Evolutionary conservation across 768 basidiomycete species (phyloP).

Genomic region (Sporobolomyces phaffii): DNA sequence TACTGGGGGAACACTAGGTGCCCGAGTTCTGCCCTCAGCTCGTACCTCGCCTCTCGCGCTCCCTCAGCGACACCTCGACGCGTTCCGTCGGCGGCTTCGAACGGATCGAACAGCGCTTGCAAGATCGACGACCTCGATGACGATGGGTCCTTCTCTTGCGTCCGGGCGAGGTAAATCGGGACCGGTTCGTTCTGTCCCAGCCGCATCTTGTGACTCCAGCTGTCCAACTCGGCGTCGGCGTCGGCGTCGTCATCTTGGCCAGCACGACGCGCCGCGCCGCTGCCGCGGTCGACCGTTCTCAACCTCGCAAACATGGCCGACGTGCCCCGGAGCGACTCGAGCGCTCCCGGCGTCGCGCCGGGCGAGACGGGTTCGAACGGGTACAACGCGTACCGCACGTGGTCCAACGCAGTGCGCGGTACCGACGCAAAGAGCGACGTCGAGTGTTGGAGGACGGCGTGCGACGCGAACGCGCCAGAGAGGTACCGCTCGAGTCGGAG

Average conservation of each 20-base stretch:
- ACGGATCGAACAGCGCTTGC: background rate
- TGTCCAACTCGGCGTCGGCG: background rate
- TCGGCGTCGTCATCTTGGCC: too few species aligned
- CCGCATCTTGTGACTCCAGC: slow-evolving; percentile 16
- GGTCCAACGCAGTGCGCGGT: slow-evolving; percentile 4
- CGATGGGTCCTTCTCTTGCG: background rate
- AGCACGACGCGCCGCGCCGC: too few species aligned
- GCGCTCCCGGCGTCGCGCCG: background rate
- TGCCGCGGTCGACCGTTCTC: background rate
- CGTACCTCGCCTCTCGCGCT: background rate
- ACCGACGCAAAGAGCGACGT: slow-evolving; percentile 17
- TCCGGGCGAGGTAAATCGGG: too few species aligned
- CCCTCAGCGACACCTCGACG: background rate
- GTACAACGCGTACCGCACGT: slow-evolving; percentile 6
- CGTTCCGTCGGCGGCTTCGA: background rate
- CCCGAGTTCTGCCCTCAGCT: slow-evolving; percentile 23
- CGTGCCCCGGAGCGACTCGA: too few species aligned
- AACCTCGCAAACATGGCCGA: slow-evolving; percentile 17
- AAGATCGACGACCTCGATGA: background rate
- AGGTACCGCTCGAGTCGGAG: background rate
- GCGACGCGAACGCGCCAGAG: background rate
- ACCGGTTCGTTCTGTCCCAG: too few species aligned
- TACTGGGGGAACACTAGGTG: slow-evolving; percentile 31
- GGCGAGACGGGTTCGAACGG: slow-evolving; percentile 8
- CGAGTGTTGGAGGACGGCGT: background rate